Evolutionary conservation across 2,329 filamentous ascomycete genomes (phyloP).

Genomic region (Aspergillus ustus): DNA sequence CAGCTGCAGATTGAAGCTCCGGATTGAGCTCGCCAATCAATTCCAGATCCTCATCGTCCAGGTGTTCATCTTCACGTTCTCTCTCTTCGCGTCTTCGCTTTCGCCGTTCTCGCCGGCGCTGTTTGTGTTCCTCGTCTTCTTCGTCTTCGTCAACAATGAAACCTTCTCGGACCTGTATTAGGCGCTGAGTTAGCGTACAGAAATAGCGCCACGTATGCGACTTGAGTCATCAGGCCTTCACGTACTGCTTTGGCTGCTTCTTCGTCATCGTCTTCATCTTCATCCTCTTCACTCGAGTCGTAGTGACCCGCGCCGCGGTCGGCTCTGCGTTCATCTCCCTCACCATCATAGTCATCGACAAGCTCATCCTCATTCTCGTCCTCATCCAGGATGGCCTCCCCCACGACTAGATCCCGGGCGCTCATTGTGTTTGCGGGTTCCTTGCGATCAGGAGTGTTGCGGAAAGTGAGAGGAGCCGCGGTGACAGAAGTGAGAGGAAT

Average conservation of each 20-base stretch:
- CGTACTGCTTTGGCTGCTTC: constrained; percentile 77
- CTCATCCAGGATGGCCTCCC: constrained; percentile 84
- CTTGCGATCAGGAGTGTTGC: neutral
- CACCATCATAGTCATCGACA: constrained; percentile 72
- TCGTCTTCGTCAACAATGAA: constrained; percentile 96
- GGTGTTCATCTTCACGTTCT: constrained; percentile 78
- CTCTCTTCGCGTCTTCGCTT: constrained; percentile 79
- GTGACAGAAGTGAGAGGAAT: neutral
- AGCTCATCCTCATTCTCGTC: constrained; percentile 82
- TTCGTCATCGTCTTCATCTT: constrained; percentile 89
- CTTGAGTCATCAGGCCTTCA: constrained; percentile 4
- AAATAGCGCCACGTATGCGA: neutral
- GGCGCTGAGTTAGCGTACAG: constrained; percentile 23
- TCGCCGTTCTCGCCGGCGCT: constrained; percentile 67
- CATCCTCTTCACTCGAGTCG: constrained; percentile 90
- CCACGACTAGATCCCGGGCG: constrained; percentile 72
- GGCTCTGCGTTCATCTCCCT: constrained; percentile 52
- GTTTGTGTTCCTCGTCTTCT: constrained; percentile 71
- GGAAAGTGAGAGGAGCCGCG: constrained; percentile 1
- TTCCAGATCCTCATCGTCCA: constrained; percentile 96
- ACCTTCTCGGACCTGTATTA: constrained; percentile 77
- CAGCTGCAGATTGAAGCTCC: constrained; percentile 68
- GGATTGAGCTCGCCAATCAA: constrained; percentile 84
- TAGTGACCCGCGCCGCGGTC: constrained; percentile 52
- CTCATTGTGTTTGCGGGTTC: constrained; percentile 55